These are phyloP conservation scores for Moringa oleifera DNA, from an alignment of 345 rosid species.

Conservation along the genomic window DNA sequence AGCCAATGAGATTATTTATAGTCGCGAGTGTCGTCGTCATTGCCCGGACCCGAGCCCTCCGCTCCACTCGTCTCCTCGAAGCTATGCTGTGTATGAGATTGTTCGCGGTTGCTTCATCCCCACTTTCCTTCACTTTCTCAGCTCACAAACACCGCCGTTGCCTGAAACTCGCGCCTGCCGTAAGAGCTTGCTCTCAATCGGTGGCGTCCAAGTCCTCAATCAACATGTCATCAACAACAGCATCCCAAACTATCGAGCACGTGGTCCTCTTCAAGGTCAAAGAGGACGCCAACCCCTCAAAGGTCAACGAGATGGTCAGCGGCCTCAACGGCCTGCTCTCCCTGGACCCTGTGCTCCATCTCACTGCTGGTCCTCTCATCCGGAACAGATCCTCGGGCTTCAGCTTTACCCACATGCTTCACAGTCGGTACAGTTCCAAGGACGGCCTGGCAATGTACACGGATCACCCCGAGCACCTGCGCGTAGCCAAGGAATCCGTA, in stretches of 20 bases:
- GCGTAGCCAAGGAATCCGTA: constrained; percentile 52
- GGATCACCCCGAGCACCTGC: constrained; percentile 55
- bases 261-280: constrained; percentile 80
- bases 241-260: constrained; percentile 46
- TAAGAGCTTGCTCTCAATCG: not conserved
- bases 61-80: not conserved
- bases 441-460: constrained; percentile 49
- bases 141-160: constrained; percentile 12
- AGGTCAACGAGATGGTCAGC: constrained; percentile 46
- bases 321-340: constrained; percentile 49
- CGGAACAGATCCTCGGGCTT: constrained; percentile 36
- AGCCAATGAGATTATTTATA: too few species aligned
- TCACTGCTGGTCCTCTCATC: constrained; percentile 53
- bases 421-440: constrained; percentile 71
- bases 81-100: constrained; percentile 26
- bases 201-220: constrained; percentile 1
- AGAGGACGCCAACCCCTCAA: constrained; percentile 33
- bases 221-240: constrained; percentile 30
- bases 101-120: constrained; percentile 11
- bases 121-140: constrained; percentile 14
- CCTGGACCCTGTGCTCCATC: constrained; percentile 56
- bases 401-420: constrained; percentile 79
- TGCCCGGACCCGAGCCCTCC: not conserved
- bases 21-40: not conserved
- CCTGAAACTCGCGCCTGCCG: not conserved